A percentile compares a stretch with the other conserved stretches of the same genome.
Conservation (phyloP, 1,139 yeast genomes). For the Kazachstania sp. region DNA sequence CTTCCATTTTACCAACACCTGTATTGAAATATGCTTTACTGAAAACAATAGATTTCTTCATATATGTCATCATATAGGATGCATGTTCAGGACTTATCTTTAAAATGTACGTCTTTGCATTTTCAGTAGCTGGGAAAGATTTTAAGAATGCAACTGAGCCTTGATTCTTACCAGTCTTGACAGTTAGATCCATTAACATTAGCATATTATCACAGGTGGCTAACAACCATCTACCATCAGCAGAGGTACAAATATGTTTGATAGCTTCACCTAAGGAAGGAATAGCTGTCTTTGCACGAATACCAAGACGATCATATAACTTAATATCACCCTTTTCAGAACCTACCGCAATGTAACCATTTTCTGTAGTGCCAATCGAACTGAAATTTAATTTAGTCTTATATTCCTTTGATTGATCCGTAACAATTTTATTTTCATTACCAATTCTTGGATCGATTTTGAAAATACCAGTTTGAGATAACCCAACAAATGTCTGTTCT, state of each 20-base stretch:
- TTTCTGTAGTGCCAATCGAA: slow-evolving; percentile 60
- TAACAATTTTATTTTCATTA: slow-evolving; percentile 46
- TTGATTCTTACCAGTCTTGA: slow-evolving; percentile 51
- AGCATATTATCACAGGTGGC: slow-evolving; percentile 71
- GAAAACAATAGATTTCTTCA: slow-evolving; percentile 47
- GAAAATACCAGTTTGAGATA: slow-evolving; percentile 57
- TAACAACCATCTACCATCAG: slow-evolving; percentile 74
- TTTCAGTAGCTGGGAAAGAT: slow-evolving; percentile 56
- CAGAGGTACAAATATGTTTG: slow-evolving; percentile 58
- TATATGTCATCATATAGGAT: slow-evolving; percentile 49
- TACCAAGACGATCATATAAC: slow-evolving; percentile 62
- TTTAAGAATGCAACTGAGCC: slow-evolving; percentile 59
- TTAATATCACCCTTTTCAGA: slow-evolving; percentile 68
- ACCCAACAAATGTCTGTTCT: slow-evolving; percentile 68
- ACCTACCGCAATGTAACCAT: slow-evolving; percentile 70
- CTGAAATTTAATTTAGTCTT: slow-evolving; percentile 50
- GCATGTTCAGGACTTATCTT: slow-evolving; percentile 65
- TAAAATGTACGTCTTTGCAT: slow-evolving; percentile 63
- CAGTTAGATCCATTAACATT: slow-evolving; percentile 56
- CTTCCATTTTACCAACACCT: slow-evolving; percentile 54
- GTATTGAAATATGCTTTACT: slow-evolving; percentile 72
- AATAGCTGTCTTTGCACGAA: slow-evolving; percentile 63
- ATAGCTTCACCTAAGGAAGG: slow-evolving; percentile 78
- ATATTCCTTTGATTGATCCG: slow-evolving; percentile 45
- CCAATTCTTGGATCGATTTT: slow-evolving; percentile 68